Evolutionary conservation across 2,329 filamentous ascomycete species (phyloP).

Genomic region (Daldinia sp.): DNA sequence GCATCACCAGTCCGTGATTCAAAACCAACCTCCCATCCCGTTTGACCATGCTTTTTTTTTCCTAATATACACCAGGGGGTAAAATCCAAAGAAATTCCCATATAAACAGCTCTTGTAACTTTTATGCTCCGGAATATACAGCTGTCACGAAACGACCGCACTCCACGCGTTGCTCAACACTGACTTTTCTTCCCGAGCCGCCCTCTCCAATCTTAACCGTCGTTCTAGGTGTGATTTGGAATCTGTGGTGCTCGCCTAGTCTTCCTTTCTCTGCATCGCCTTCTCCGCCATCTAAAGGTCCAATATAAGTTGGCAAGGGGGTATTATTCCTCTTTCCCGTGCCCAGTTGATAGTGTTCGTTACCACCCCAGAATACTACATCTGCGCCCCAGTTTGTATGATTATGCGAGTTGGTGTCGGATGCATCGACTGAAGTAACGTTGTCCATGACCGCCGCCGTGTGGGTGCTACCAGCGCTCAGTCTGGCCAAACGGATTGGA

Average conservation of each 20-base stretch:
- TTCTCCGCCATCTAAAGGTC: conserved; percentile 73
- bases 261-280: conserved; percentile 71
- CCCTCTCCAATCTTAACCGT: conserved; percentile 73
- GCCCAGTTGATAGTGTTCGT: conserved; percentile 92
- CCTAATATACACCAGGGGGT: conserved; percentile 41
- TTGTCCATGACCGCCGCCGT: conserved; percentile 87
- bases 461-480: conserved; percentile 85
- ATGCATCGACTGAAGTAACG: conserved; percentile 73
- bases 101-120: conserved; percentile 6
- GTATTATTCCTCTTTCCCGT: conserved; percentile 89
- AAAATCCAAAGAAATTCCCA: neutral
- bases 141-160: conserved; percentile 86
- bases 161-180: conserved; percentile 86
- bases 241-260: conserved; percentile 74
- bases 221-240: conserved; percentile 83
- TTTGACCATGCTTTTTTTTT: conserved; percentile 23
- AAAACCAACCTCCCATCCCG: conserved; percentile 17
- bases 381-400: conserved; percentile 91
- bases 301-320: conserved; percentile 80
- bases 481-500: conserved; percentile 80
- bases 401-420: conserved; percentile 65
- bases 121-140: conserved; percentile 75
- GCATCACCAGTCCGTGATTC: conserved; percentile 29
- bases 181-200: conserved; percentile 74
- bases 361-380: conserved; percentile 93